phyloP scores from a whole-genome alignment of 495 filamentous ascomycete species.

The Aspergillus affinis region DNA sequence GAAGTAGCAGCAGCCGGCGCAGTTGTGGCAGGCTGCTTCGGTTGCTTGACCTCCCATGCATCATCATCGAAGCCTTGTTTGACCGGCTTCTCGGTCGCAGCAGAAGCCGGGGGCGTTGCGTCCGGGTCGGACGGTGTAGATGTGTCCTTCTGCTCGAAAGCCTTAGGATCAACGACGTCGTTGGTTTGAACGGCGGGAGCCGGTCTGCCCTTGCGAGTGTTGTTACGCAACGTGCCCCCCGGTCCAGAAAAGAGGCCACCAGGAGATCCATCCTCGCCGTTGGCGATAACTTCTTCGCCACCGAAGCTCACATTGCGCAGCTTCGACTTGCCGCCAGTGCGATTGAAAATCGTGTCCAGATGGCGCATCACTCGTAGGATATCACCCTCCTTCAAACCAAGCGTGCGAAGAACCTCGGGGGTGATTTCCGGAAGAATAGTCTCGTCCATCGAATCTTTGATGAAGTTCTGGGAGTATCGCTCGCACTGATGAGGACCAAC shows the following conservation, averaged over 20 bases:
- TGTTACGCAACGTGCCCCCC: slow-evolving; percentile 84
- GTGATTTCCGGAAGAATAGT: slow-evolving; percentile 84
- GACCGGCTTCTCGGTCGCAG: slow-evolving; percentile 46
- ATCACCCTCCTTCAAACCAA: slow-evolving; percentile 93
- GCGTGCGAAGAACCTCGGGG: slow-evolving; percentile 71
- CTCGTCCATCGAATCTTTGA: slow-evolving; percentile 92
- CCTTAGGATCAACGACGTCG: slow-evolving; percentile 83
- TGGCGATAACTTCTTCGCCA: slow-evolving; percentile 52
- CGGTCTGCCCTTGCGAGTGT: slow-evolving; percentile 90
- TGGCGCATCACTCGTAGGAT: slow-evolving; percentile 91
- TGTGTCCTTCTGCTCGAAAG: slow-evolving; percentile 65
- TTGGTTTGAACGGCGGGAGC: slow-evolving; percentile 79
- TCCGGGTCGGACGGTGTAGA: slow-evolving; percentile 47
- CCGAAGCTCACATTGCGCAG: slow-evolving; percentile 62
- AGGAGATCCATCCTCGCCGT: slow-evolving; percentile 50
- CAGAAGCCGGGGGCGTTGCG: slow-evolving; percentile 43
- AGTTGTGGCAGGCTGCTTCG: slow-evolving; percentile 56
- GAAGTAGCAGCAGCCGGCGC: slow-evolving; percentile 25
- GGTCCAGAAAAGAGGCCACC: slow-evolving; percentile 90
- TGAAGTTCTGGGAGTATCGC: slow-evolving; percentile 85
- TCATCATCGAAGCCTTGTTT: slow-evolving; percentile 86
- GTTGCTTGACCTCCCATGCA: slow-evolving; percentile 96
- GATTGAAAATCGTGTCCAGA: slow-evolving; percentile 77
- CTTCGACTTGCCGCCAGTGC: slow-evolving; percentile 59
- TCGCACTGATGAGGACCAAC: slow-evolving; percentile 90